Evolutionary conservation across 345 rosid genomes (phyloP), one percentile per base, ranked within the genome.

Genomic region (Salix exigua): DNA sequence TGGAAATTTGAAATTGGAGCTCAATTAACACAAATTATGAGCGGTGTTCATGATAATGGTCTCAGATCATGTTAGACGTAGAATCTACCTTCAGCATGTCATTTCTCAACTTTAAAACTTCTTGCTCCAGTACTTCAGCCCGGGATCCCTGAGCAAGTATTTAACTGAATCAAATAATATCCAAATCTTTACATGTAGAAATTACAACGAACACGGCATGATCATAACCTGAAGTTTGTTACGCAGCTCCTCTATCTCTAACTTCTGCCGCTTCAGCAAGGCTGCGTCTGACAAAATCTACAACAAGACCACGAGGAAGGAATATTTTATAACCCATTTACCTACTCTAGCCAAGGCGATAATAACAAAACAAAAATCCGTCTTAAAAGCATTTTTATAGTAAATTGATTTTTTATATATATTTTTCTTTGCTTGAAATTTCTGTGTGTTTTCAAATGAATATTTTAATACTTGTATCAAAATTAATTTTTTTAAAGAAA

Each of bases 281-380:
- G 99, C 97, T 64, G 95, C 98, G 89, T 96, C 99, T 40, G 97
- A 92, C 87, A 96, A 88, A 82, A 93, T 90, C 98, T 96, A 73
- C 37, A 28, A 76, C 72, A 79, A 75, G 77, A 35, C 66, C 40
- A 17, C 38, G 38, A 21, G 62, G 62, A 35, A 55, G 14, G 31
- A 1, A 55, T 26, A n/a, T 33, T 16, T 23, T 70, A 70, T 14
- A 71, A 71, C 53, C 55, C 18, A 9, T 4, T 51, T 25, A 73
- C 18, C 18, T 35, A 38, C 3, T 30, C 25, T 4, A 64, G 14
- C 76, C n/a, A 74, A 68, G 28, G 50, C 31, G 53, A 33, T 16
- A 31, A 31, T 5, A 31, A n/a, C n/a, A 0, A 33, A 33, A 33
- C 4, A 33, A 33, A 33, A 33, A 33, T 0, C 35, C 35, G 35